phyloP scores from a whole-genome alignment of 2,329 filamentous ascomycete genomes.

The Xylariales sp. region DNA sequence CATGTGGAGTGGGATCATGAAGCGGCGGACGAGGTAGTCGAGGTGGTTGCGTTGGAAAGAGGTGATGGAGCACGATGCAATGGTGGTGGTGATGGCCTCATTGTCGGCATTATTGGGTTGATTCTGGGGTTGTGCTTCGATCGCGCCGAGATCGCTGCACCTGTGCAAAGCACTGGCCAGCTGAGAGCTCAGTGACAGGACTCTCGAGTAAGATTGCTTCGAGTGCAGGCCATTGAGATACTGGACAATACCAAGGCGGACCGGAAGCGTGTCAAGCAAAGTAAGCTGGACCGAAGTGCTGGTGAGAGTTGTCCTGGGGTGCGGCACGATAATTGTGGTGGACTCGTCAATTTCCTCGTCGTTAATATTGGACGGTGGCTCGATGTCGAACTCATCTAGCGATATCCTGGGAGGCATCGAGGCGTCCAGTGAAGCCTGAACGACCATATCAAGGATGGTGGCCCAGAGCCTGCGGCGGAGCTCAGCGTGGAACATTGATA shows the following conservation, averaged over 20 bases:
- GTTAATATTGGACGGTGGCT: conserved; percentile 30
- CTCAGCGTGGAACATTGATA: conserved; percentile 27
- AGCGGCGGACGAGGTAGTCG: conserved; percentile 48
- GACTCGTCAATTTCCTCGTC: conserved; percentile 23
- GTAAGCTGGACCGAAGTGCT: conserved; percentile 28
- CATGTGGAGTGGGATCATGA: conserved; percentile 50
- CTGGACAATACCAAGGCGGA: conserved; percentile 28
- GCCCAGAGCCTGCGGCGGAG: conserved; percentile 37
- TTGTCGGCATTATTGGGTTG: too few relatives aligned
- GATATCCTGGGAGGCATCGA: conserved; percentile 34
- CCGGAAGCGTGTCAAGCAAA: conserved; percentile 29
- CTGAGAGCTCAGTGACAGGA: conserved; percentile 27
- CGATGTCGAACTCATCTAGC: conserved; percentile 34
- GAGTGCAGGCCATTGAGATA: conserved; percentile 28
- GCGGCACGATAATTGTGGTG: conserved; percentile 14
- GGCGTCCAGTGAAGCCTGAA: conserved; percentile 33
- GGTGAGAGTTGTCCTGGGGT: conserved; percentile 10
- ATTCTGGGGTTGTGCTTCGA: conserved; percentile 8
- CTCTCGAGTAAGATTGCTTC: conserved; percentile 28
- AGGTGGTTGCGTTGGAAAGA: conserved; percentile 43
- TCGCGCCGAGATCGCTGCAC: conserved; percentile 14
- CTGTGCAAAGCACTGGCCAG: conserved; percentile 21
- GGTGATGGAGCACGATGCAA: too few relatives aligned
- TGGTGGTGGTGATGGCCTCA: too few relatives aligned
- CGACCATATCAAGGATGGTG: conserved; percentile 34